A percentile compares a stretch with the other conserved stretches of the same genome.
phyloP scores from a whole-genome alignment of 352 stramenopile species.

The Lagenidium giganteum region DNA sequence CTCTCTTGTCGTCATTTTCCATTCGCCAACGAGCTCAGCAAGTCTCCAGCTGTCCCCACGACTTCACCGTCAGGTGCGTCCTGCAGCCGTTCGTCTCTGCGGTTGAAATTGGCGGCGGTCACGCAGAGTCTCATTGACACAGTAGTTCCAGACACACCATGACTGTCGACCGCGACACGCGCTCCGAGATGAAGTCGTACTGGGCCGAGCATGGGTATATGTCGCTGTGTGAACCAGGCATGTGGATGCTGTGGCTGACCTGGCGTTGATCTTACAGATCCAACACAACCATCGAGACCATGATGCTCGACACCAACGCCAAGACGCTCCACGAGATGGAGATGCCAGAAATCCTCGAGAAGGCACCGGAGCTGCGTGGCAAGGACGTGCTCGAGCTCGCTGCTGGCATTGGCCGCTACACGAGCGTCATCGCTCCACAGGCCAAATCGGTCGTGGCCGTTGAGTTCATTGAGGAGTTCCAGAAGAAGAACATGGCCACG shows the following conservation, averaged over 20 bases:
- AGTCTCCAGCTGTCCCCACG: too few species aligned
- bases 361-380: slow-evolving; percentile 42
- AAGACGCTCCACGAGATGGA: slow-evolving; percentile 68
- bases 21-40: too few species aligned
- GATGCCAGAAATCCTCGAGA: slow-evolving; percentile 72
- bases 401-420: slow-evolving; percentile 66
- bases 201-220: slow-evolving; percentile 64
- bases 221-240: neutral
- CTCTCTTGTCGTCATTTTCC: too few species aligned
- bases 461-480: slow-evolving; percentile 79
- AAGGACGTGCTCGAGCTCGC: slow-evolving; percentile 70
- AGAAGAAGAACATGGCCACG: slow-evolving; percentile 43
- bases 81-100: too few species aligned
- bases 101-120: too few species aligned
- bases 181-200: slow-evolving; percentile 76
- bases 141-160: too few species aligned
- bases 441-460: slow-evolving; percentile 58
- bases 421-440: slow-evolving; percentile 33
- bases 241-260: neutral
- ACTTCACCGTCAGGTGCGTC: too few species aligned
- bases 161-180: slow-evolving; percentile 49
- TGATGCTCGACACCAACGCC: slow-evolving; percentile 85
- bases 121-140: too few species aligned
- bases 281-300: slow-evolving; percentile 65
- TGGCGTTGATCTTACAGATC: slow-evolving; percentile 9